Percentiles rank a stretch among this genome's conserved stretches.
phyloP scores from a whole-genome alignment of 345 rosid genomes.

The Noccaea caerulescens region DNA sequence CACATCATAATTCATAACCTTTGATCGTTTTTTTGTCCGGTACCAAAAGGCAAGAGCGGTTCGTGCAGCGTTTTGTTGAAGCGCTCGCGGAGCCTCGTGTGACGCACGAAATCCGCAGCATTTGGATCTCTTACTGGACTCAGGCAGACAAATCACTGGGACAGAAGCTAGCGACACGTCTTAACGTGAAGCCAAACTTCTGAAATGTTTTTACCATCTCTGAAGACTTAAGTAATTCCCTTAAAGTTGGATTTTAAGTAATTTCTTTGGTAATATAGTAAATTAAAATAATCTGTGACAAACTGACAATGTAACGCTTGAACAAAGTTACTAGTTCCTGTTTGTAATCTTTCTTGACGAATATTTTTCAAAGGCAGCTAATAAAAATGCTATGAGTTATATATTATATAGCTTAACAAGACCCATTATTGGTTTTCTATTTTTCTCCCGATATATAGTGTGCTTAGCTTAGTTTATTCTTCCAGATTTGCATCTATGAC shows the following conservation, averaged over 20 bases:
- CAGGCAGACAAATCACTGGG: constrained; percentile 79
- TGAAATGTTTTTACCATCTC: constrained; percentile 42
- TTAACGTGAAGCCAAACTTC: constrained; percentile 70
- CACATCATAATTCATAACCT: constrained; percentile 2
- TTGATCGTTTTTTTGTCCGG: not conserved
- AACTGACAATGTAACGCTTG: constrained; percentile 5
- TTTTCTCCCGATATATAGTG: constrained; percentile 3
- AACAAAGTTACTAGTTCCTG: constrained; percentile 5
- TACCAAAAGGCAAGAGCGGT: constrained; percentile 79
- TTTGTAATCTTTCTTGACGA: constrained; percentile 23
- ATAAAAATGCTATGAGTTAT: constrained; percentile 19
- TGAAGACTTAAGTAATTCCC: constrained; percentile 13
- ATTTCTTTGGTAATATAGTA: constrained; percentile 14
- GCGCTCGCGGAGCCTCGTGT: constrained; percentile 82
- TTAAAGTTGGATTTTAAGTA: constrained; percentile 17
- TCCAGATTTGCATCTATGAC: constrained; percentile 37
- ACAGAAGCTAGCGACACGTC: constrained; percentile 78
- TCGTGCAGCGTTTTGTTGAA: constrained; percentile 70
- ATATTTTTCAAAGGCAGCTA: constrained; percentile 3
- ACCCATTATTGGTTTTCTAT: not conserved
- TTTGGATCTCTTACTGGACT: constrained; percentile 90
- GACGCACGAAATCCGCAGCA: constrained; percentile 79
- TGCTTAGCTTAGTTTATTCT: not conserved
- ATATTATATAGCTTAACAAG: constrained; percentile 9
- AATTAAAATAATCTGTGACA: constrained; percentile 20